A percentile compares a stretch with the other conserved stretches of the same genome.
Evolutionary conservation across 768 basidiomycete species (phyloP).

Genomic region (Suillus clintonianus): DNA sequence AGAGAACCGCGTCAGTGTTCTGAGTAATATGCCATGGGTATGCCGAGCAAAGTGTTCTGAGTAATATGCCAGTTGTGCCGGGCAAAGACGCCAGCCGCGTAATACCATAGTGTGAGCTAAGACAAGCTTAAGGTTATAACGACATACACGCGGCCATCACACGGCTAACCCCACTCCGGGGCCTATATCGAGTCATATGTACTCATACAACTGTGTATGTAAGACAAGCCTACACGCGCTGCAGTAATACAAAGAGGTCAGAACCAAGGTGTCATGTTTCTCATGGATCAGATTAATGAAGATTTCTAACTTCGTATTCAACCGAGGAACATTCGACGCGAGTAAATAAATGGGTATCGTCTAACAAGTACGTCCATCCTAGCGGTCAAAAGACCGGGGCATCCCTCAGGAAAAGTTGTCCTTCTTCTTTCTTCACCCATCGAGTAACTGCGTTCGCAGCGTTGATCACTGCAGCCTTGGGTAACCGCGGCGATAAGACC

Average conservation of each 20-base stretch:
- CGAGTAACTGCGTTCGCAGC: conserved; percentile 87
- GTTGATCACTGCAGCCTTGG: conserved; percentile 85
- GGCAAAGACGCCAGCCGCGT: background rate
- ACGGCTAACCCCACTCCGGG: too few relatives aligned
- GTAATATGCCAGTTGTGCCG: background rate
- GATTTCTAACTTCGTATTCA: background rate
- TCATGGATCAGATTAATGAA: background rate
- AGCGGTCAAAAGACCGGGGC: conserved; percentile 80
- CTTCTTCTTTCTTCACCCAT: conserved; percentile 92
- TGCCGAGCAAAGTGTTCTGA: background rate
- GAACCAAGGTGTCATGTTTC: background rate
- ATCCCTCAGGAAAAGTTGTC: conserved; percentile 76
- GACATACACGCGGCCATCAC: too few relatives aligned
- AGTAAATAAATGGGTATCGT: background rate
- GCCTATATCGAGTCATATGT: background rate
- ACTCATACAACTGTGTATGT: background rate
- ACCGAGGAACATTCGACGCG: background rate
- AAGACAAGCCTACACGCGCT: background rate
- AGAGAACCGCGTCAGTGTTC: background rate
- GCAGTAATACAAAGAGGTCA: background rate
- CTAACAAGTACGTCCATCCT: background rate
- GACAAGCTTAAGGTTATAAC: too few relatives aligned
- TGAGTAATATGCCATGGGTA: too few relatives aligned
- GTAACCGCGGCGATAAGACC: conserved; percentile 75
- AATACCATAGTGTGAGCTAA: too few relatives aligned